phyloP scores from a whole-genome alignment of 176 grass and related monocot species.

The Zoysia japonica region DNA sequence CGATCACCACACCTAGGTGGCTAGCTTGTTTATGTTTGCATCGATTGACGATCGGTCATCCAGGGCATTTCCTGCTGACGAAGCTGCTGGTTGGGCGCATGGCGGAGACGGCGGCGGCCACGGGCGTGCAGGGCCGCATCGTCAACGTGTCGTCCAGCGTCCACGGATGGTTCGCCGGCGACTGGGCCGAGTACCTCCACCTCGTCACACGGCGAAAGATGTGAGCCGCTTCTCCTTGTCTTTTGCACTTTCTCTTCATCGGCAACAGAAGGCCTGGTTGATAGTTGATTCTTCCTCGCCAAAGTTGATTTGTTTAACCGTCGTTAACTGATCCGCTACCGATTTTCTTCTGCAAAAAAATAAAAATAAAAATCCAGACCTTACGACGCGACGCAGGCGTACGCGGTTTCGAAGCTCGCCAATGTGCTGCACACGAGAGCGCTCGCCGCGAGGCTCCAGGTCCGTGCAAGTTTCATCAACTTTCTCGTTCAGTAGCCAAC shows the following conservation, averaged over 20 bases:
- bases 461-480: background rate
- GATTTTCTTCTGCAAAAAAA: background rate
- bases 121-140: slow-evolving; percentile 75
- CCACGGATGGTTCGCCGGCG: slow-evolving; percentile 92
- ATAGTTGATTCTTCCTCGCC: no score
- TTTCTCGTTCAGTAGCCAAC: no score
- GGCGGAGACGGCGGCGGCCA: slow-evolving; percentile 65
- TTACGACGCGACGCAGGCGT: slow-evolving; percentile 88
- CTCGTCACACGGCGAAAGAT: slow-evolving; percentile 78
- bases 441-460: slow-evolving; percentile 67
- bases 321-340: no score
- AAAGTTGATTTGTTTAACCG: no score
- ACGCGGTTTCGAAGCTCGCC: slow-evolving; percentile 89
- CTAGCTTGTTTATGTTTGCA: no score
- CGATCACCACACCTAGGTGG: no score
- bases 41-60: no score
- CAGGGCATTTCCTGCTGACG: slow-evolving; percentile 85
- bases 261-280: no score
- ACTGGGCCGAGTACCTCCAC: slow-evolving; percentile 75
- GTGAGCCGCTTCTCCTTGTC: slow-evolving; percentile 25
- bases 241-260: no score
- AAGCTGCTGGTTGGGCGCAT: slow-evolving; percentile 64
- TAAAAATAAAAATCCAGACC: slow-evolving; percentile 32
- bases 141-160: slow-evolving; percentile 95
- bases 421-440: slow-evolving; percentile 79